These are phyloP conservation scores for Phytophthora pini DNA, from an alignment of 352 stramenopile species.

Conservation along the genomic window DNA sequence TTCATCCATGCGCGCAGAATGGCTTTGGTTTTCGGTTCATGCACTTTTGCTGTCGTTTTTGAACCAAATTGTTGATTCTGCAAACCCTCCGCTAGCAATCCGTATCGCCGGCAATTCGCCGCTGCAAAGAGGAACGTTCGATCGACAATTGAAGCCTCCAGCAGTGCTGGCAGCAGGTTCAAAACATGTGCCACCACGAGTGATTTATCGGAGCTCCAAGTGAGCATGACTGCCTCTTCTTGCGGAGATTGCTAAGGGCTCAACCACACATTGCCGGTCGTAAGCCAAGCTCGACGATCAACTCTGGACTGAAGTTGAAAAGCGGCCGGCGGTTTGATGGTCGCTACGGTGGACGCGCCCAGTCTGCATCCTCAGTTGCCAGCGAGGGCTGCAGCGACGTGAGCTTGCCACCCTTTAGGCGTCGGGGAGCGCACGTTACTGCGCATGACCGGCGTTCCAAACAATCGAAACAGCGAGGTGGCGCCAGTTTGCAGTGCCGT, in stretches of 20 bases:
- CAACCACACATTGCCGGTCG: conserved; percentile 10
- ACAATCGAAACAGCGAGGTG: neutral
- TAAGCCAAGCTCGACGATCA: conserved; percentile 16
- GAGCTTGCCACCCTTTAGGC: neutral
- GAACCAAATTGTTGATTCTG: neutral
- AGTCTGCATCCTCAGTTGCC: conserved; percentile 7
- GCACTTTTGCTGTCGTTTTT: conserved; percentile 11
- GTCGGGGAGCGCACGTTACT: conserved; percentile 1
- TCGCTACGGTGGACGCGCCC: neutral
- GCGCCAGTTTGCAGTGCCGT: neutral
- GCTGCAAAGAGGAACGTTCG: too few species aligned
- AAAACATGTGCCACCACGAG: neutral
- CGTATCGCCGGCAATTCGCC: too few species aligned
- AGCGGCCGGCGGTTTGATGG: conserved; percentile 1
- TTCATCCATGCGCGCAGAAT: conserved; percentile 5
- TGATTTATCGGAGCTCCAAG: neutral
- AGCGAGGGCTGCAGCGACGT: neutral
- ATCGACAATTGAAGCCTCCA: neutral
- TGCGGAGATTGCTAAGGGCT: conserved; percentile 3
- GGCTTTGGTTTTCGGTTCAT: conserved; percentile 8
- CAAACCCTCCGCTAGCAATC: too few species aligned
- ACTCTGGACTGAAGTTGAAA: conserved; percentile 29
- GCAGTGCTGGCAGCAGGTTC: neutral
- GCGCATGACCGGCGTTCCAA: neutral
- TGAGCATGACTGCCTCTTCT: conserved; percentile 12